Evolutionary conservation across 768 basidiomycete genomes (phyloP).

Genomic region (Phlebiopsis flavidoalba): DNA sequence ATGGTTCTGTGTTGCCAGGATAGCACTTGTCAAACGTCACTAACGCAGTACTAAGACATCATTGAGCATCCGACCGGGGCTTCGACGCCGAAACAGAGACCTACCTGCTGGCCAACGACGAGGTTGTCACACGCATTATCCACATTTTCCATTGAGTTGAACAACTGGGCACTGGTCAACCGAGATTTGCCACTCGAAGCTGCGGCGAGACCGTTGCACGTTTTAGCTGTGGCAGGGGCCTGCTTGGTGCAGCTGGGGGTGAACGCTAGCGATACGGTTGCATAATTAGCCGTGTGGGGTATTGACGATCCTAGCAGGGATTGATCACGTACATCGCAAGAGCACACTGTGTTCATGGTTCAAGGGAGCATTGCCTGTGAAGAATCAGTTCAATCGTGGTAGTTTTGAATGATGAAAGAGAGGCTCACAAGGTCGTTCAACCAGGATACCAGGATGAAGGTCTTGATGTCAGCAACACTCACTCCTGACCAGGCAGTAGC

Average conservation of each 20-base stretch:
- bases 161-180: not conserved
- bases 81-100: not conserved
- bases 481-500: not conserved
- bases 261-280: not conserved
- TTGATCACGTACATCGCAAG: not conserved
- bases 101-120: not conserved
- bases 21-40: not conserved
- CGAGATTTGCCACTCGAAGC: not conserved
- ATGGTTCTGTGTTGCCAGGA: not conserved
- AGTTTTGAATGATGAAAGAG: not conserved
- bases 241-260: not conserved
- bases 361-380: not conserved
- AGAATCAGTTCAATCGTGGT: not conserved
- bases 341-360: not conserved
- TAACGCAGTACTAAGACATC: not conserved
- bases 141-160: not conserved
- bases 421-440: not conserved
- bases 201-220: not conserved
- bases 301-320: too few species aligned
- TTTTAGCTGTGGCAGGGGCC: not conserved
- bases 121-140: not conserved
- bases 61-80: not conserved
- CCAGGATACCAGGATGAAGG: not conserved
- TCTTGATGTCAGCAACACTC: not conserved
- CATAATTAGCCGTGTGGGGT: too few species aligned